These are phyloP conservation scores for Trametes villosa DNA, from an alignment of 768 basidiomycete genomes.

Conservation along the genomic window DNA sequence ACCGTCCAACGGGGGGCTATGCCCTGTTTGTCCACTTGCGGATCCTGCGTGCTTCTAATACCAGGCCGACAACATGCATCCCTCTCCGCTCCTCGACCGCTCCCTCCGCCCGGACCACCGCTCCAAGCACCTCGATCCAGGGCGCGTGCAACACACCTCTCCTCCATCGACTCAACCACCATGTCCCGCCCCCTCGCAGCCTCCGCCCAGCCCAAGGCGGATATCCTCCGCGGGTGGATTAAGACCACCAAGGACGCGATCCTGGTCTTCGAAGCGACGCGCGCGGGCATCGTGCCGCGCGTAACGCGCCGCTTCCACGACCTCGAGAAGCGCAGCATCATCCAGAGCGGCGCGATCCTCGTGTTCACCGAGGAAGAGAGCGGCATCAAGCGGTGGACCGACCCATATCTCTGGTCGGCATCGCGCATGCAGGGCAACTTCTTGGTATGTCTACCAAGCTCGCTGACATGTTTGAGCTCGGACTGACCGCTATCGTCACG, in stretches of 20 bases:
- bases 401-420: conserved; percentile 26
- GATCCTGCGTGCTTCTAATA: conserved; percentile 17
- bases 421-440: conserved; percentile 28
- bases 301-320: conserved; percentile 28
- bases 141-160: neutral
- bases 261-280: conserved; percentile 27
- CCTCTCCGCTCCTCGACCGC: conserved; percentile 8
- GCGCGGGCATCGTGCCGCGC: conserved; percentile 25
- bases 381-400: conserved; percentile 29
- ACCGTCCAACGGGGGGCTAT: conserved; percentile 14
- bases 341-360: conserved; percentile 26
- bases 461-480: neutral
- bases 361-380: conserved; percentile 30
- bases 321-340: conserved; percentile 25
- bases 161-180: neutral
- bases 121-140: conserved; percentile 5
- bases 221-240: conserved; percentile 27
- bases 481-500: neutral
- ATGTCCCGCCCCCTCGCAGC: conserved; percentile 11
- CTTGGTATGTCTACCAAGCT: conserved; percentile 8
- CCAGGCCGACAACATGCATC: neutral
- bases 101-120: conserved; percentile 10
- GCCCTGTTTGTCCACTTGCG: conserved; percentile 15
- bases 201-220: conserved; percentile 11
- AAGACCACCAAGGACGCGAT: conserved; percentile 26